Base-by-base conservation (phyloP, 441 rosid genomes). In the Corymbia citriodora region DNA sequence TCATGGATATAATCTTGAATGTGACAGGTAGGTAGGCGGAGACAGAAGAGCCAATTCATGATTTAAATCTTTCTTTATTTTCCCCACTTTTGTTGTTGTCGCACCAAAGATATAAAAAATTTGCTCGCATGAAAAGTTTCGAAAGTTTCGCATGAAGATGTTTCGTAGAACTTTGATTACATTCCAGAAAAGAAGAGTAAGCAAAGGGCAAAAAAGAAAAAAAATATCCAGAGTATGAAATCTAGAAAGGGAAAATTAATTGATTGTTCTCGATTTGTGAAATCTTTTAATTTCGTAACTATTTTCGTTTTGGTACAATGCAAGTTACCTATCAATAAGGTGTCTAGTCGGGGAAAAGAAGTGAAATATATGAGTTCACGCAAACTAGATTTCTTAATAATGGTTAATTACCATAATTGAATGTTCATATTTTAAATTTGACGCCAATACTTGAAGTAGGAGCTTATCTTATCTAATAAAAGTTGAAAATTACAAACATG, bases 1-100 rank as follows among this genome's bases (percentile, higher is more conserved):
- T n/a, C 53, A 27, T 87, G 93, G 93, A 90, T 93, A 92, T 25
- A 25, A 25, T 92, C 88, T 89, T 89, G 96, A 94, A 89, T 87
- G 92, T 21, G 97, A 95, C 95, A 91, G 89, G 90, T 92, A 85
- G 23, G 65, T 91, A 88, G 89, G 90, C 89, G 52, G 88, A 89
- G 29, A 45, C 6, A 23, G n/a, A 27, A 12, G n/a, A 45, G 52
- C 85, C n/a, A 79, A 11, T 7, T 27, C 85, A 45, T 23, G 0
- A 13, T 79, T 74, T 19, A 72, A 72, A 33, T 10, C 8, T 33
- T 72, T 72, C 82, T 36, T 72, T 72, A 72, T 10, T 72, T 36
- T 72, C 14, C 45, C 82, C 25, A 72, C 82, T 36, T 72, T 36
- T 12, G 49, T 10, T 6, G 9, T 10, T 36, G 82, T 72, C 82